Percentiles rank a stretch among this genome's conserved stretches.
These are phyloP conservation scores for Canna indica DNA, from an alignment of 176 grass and related monocot genomes.

Conservation along the genomic window DNA sequence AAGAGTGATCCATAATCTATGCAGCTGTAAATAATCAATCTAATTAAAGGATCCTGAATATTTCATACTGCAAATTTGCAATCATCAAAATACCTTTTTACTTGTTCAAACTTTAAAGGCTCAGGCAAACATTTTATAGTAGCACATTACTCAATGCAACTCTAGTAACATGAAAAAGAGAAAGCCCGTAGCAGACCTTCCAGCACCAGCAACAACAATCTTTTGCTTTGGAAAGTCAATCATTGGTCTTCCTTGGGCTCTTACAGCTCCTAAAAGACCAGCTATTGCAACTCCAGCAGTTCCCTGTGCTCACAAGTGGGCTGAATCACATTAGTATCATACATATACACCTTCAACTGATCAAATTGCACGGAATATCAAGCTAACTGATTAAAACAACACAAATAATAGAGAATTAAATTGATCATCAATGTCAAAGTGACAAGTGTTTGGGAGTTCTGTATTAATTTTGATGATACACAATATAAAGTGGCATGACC, in stretches of 20 bases:
- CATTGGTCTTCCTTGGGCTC: constrained; percentile 93
- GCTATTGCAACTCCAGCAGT: constrained; percentile 99
- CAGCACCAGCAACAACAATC: constrained; percentile 97
- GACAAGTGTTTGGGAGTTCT: no score
- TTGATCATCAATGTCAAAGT: no score
- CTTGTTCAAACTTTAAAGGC: no score
- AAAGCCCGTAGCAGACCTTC: constrained; percentile 32
- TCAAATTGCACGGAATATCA: background rate
- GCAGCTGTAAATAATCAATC: background rate
- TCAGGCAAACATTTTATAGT: no score
- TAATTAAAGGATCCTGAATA: no score
- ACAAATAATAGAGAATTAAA: no score
- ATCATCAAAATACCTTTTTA: no score
- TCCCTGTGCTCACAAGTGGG: constrained; percentile 28
- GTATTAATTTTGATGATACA: no score
- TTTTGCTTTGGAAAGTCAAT: constrained; percentile 98
- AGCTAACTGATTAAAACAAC: background rate
- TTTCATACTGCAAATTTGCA: no score
- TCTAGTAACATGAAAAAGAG: background rate
- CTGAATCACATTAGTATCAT: background rate
- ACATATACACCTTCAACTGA: background rate
- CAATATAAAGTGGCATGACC: no score
- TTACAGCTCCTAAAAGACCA: constrained; percentile 90
- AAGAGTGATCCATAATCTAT: background rate
- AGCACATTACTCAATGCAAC: no score